Evolutionary conservation across 495 filamentous ascomycete species (phyloP).

Genomic region (Podospora pseudoanserina): DNA sequence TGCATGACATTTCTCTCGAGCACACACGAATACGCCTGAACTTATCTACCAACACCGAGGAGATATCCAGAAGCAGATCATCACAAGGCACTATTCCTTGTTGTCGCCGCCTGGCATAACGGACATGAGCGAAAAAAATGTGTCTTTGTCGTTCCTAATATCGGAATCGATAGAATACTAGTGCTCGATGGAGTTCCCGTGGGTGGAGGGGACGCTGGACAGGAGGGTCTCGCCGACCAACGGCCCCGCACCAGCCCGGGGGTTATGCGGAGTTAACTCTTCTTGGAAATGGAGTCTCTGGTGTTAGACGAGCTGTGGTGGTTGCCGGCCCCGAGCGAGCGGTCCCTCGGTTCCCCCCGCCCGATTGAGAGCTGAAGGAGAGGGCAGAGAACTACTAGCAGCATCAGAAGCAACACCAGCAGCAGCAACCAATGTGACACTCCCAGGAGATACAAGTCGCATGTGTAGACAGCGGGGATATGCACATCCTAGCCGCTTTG

Average conservation of each 20-base stretch:
- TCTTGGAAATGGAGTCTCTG: neutral
- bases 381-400: neutral
- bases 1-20: neutral
- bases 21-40: neutral
- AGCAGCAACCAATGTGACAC: neutral
- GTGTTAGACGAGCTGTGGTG: neutral
- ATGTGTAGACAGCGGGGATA: neutral
- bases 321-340: neutral
- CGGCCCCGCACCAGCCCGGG: neutral
- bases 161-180: neutral
- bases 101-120: neutral
- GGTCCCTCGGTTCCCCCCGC: constrained; percentile 3
- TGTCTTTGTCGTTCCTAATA: neutral
- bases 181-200: neutral
- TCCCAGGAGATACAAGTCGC: neutral
- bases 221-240: neutral
- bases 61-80: neutral
- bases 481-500: constrained; percentile 12
- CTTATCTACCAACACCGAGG: neutral
- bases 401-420: neutral
- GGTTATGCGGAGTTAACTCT: neutral
- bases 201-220: neutral
- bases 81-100: neutral
- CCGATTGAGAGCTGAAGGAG: neutral
- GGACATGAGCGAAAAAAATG: constrained; percentile 4